Evolutionary conservation across 2,329 filamentous ascomycete species (phyloP).

Genomic region (Bipolaris cookei): DNA sequence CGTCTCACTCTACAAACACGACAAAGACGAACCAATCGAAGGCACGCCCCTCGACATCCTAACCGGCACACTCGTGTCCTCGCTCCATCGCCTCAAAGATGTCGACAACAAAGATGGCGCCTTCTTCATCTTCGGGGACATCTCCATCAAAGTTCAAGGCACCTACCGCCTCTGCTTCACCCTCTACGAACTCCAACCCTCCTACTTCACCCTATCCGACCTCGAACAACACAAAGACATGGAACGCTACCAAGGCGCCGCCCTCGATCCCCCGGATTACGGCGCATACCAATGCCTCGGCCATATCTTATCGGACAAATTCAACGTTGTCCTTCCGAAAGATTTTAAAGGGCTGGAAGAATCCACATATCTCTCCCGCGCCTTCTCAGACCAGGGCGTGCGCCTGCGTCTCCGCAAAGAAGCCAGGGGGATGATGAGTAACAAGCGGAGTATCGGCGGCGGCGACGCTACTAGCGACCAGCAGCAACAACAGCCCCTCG

Average conservation of each 20-base stretch:
- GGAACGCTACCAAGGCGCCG: background rate
- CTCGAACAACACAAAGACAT: background rate
- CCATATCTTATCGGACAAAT: slow-evolving; percentile 67
- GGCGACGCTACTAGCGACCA: background rate
- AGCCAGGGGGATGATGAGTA: slow-evolving; percentile 58
- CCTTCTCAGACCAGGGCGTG: slow-evolving; percentile 87
- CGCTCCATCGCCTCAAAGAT: slow-evolving; percentile 81
- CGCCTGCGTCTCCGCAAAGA: slow-evolving; percentile 83
- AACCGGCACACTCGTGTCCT: slow-evolving; percentile 77
- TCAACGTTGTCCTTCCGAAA: slow-evolving; percentile 68
- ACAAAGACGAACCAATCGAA: slow-evolving; percentile 56
- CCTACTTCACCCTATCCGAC: slow-evolving; percentile 31
- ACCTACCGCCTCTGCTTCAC: slow-evolving; percentile 76
- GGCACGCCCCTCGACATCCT: slow-evolving; percentile 55
- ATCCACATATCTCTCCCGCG: slow-evolving; percentile 79
- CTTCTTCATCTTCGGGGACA: slow-evolving; percentile 90
- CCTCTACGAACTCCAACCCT: slow-evolving; percentile 63
- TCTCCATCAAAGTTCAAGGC: slow-evolving; percentile 78
- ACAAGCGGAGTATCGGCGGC: slow-evolving; percentile 23
- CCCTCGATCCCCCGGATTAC: background rate
- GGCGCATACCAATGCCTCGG: slow-evolving; percentile 55
- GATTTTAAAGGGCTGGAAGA: slow-evolving; percentile 80
- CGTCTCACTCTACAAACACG: slow-evolving; percentile 59
- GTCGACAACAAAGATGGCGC: slow-evolving; percentile 76
- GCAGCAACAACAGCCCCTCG: background rate